These are phyloP conservation scores for Ophiocordyceps polyrhachis-furcata DNA, from an alignment of 2,329 filamentous ascomycete genomes.

Conservation along the genomic window DNA sequence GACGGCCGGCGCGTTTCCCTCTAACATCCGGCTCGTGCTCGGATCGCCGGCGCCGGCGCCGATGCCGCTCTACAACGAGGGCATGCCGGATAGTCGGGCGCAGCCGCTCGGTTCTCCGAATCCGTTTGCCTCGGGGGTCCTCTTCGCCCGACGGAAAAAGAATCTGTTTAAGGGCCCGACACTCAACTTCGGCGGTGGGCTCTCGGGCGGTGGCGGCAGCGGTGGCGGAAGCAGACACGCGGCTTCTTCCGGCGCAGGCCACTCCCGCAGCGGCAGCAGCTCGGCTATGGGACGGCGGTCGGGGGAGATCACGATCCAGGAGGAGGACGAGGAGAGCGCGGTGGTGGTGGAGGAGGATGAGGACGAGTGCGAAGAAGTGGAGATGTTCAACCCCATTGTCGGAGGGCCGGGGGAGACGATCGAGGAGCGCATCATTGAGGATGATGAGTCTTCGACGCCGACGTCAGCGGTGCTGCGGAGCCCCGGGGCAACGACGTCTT, in stretches of 20 bases:
- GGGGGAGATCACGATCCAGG: constrained; percentile 55
- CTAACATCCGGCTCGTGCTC: constrained; percentile 68
- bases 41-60: constrained; percentile 31
- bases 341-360: constrained; percentile 20
- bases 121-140: constrained; percentile 42
- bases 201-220: not conserved
- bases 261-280: constrained; percentile 42
- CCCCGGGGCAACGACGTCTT: not conserved
- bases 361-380: constrained; percentile 37
- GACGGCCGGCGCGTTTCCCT: constrained; percentile 55
- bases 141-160: constrained; percentile 68
- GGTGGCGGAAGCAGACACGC: constrained; percentile 17
- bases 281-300: constrained; percentile 46
- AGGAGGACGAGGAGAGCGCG: constrained; percentile 37
- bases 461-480: not conserved
- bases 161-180: constrained; percentile 69
- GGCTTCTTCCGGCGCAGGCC: constrained; percentile 13
- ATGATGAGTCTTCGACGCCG: constrained; percentile 12
- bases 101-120: constrained; percentile 34
- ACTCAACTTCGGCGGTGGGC: constrained; percentile 31
- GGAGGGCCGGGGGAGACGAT: constrained; percentile 23
- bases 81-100: constrained; percentile 25
- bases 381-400: constrained; percentile 35
- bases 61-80: constrained; percentile 37
- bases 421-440: constrained; percentile 28